These are phyloP conservation scores for Agrocybe chaxingu DNA, from an alignment of 768 basidiomycete species.

Conservation along the genomic window DNA sequence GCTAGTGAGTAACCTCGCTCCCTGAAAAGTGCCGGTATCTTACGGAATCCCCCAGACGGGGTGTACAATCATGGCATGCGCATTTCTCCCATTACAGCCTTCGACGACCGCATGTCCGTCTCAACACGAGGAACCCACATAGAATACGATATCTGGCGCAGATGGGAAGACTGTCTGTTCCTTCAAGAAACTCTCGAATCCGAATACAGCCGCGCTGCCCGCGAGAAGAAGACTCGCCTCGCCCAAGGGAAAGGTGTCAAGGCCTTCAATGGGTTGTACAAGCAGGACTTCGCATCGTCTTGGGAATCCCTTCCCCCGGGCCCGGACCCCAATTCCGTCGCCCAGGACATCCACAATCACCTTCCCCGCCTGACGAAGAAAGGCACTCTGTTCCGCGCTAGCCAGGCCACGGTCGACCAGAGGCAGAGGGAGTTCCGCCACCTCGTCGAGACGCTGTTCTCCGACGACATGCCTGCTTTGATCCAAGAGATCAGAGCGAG, in stretches of 20 bases:
- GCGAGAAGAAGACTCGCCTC: conserved; percentile 66
- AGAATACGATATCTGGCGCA: conserved; percentile 74
- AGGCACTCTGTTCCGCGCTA: conserved; percentile 69
- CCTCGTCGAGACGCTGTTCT: conserved; percentile 58
- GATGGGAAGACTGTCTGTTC: conserved; percentile 81
- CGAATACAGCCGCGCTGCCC: conserved; percentile 61
- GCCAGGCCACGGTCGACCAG: conserved; percentile 60
- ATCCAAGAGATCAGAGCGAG: conserved; percentile 62
- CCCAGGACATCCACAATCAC: conserved; percentile 62
- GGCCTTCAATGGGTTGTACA: conserved; percentile 62
- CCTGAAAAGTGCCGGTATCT: conserved; percentile 7
- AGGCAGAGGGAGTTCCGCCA: conserved; percentile 57
- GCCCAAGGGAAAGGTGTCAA: conserved; percentile 73
- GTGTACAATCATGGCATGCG: conserved; percentile 61
- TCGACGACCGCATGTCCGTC: conserved; percentile 34
- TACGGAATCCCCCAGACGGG: conserved; percentile 35
- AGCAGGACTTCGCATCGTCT: conserved; percentile 72
- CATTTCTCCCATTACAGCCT: conserved; percentile 39
- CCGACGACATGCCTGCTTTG: conserved; percentile 60
- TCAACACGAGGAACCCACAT: conserved; percentile 32
- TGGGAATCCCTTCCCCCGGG: conserved; percentile 85
- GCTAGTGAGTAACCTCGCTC: conserved; percentile 36
- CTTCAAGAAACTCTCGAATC: conserved; percentile 69
- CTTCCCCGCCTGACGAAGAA: conserved; percentile 71
- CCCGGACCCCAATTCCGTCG: conserved; percentile 72